Percentiles rank a stretch among this genome's conserved stretches.
These are phyloP conservation scores for Leccinum ochraceum DNA, from an alignment of 768 basidiomycete genomes.

Conservation along the genomic window DNA sequence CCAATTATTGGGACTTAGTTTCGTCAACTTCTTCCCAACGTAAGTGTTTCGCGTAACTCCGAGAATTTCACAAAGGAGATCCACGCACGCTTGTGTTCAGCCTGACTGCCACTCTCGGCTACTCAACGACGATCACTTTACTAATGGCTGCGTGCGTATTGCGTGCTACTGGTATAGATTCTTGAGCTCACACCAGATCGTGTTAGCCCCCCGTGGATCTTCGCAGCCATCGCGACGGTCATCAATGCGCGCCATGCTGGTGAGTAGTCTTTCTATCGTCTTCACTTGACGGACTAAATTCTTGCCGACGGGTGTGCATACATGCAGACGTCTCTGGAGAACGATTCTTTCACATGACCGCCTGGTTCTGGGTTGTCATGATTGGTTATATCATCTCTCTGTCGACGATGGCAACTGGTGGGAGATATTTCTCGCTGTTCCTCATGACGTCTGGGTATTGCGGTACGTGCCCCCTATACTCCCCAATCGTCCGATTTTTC, in stretches of 20 bases:
- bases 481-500: neutral
- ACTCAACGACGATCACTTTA: constrained; percentile 57
- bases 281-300: neutral
- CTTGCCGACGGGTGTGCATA: neutral
- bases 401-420: constrained; percentile 49
- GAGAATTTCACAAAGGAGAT: neutral
- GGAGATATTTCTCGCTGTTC: constrained; percentile 61
- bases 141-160: constrained; percentile 56
- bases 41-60: constrained; percentile 20
- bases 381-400: constrained; percentile 61
- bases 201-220: constrained; percentile 63
- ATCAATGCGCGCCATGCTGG: constrained; percentile 60
- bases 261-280: constrained; percentile 7
- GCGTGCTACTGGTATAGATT: neutral
- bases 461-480: constrained; percentile 28
- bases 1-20: constrained; percentile 57
- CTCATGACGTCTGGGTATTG: constrained; percentile 59
- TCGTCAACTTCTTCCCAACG: constrained; percentile 62
- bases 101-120: constrained; percentile 60
- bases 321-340: constrained; percentile 57
- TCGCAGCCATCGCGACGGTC: constrained; percentile 49
- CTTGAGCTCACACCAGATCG: neutral
- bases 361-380: constrained; percentile 60
- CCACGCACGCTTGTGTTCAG: constrained; percentile 29
- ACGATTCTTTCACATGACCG: constrained; percentile 60